phyloP scores from a whole-genome alignment of 371 early-diverging fungal genomes.

The Mortierella sp. region DNA sequence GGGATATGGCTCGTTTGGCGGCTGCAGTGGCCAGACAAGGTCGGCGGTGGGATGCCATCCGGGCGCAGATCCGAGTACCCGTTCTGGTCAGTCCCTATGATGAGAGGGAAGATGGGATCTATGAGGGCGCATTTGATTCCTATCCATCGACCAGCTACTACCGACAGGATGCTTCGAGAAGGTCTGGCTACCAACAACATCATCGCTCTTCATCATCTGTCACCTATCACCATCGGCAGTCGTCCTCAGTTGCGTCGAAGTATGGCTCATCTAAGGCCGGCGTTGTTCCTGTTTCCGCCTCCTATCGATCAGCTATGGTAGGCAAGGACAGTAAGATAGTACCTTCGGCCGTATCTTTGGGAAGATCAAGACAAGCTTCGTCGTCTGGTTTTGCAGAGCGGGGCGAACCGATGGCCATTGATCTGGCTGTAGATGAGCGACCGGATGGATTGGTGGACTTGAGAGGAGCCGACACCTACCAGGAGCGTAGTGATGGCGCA shows the following conservation, averaged over 20 bases:
- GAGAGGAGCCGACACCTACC: too few species aligned
- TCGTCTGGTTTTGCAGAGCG: too few species aligned
- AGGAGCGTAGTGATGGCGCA: neutral
- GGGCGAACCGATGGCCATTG: too few species aligned
- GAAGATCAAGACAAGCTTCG: too few species aligned
- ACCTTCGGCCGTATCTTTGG: too few species aligned
- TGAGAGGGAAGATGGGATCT: slow-evolving; percentile 26
- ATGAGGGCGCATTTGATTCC: slow-evolving; percentile 34
- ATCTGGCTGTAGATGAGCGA: too few species aligned
- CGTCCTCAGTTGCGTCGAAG: neutral
- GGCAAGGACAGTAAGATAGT: too few species aligned
- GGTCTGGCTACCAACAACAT: slow-evolving; percentile 2
- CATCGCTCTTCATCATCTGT: neutral
- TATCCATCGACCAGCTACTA: neutral
- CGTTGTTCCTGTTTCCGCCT: too few species aligned
- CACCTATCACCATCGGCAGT: neutral
- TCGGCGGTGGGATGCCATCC: slow-evolving; percentile 44
- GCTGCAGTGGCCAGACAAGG: slow-evolving; percentile 48
- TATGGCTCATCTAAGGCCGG: neutral
- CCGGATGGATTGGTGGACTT: too few species aligned
- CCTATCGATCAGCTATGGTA: too few species aligned
- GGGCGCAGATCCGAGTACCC: slow-evolving; percentile 45
- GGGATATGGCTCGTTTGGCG: slow-evolving; percentile 43
- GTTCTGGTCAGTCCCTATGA: slow-evolving; percentile 25
- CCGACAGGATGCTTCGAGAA: neutral